Evolutionary conservation across 129 eudicot species (phyloP).

Genomic region (Tanacetum coccineum): DNA sequence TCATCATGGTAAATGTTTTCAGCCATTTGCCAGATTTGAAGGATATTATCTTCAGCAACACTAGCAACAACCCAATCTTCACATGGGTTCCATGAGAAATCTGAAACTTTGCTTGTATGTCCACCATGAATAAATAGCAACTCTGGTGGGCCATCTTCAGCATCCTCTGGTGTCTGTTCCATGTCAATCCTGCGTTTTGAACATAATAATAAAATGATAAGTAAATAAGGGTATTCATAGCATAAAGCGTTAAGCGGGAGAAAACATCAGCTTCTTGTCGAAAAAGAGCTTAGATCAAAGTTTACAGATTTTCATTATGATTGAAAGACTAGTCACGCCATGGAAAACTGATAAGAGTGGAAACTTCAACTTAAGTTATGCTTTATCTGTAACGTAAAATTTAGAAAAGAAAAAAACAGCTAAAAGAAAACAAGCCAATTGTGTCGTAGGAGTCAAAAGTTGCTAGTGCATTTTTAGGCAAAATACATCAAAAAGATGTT

Average conservation of each 20-base stretch:
- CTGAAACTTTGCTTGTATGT: conserved; percentile 84
- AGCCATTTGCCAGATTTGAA: conserved; percentile 99
- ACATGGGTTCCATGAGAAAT: conserved; percentile 97
- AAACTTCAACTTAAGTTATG: no score
- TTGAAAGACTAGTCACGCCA: neutral
- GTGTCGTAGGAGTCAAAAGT: no score
- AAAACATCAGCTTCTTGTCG: neutral
- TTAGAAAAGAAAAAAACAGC: no score
- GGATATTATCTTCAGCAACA: conserved; percentile 90
- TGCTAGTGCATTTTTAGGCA: no score
- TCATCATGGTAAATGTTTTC: conserved; percentile 91
- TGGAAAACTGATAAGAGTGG: neutral
- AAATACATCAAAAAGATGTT: neutral
- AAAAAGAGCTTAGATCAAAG: neutral
- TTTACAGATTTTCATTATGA: neutral
- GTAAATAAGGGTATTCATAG: neutral
- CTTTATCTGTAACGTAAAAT: neutral
- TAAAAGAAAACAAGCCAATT: no score
- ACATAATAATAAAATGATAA: neutral
- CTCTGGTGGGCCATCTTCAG: conserved; percentile 98
- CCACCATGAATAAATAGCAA: conserved; percentile 92
- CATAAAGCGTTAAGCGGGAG: neutral
- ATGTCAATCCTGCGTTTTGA: conserved; percentile 54
- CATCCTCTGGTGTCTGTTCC: conserved; percentile 81
- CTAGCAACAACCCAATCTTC: conserved; percentile 93